Base-by-base conservation (phyloP, 176 grass and related monocot genomes). In the Neostapfia colusana region DNA sequence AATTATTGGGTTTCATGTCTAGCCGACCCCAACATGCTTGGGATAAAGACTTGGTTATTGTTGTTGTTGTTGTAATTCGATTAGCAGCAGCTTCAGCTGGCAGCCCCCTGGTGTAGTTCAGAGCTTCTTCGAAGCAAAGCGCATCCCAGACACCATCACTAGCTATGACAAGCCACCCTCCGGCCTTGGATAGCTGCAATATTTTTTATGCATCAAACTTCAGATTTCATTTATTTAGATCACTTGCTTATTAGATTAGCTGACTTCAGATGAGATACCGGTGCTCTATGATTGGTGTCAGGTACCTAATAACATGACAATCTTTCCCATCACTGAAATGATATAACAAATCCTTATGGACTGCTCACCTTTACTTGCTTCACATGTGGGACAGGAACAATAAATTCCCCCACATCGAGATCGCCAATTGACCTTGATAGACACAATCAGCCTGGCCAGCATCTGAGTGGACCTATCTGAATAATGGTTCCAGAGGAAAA, bases 391-490 rank as follows among this genome's bases (percentile, higher is more conserved):
- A 98, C 85, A 84, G 95, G 91, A 74, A 99, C 91, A 73, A 99
- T 95, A 82, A 85, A 99, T 77, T 95, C 91, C 56, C 95, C 95
- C 50, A 99, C 95, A 58, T 99, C 95, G 40, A 84, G 59, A 78
- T 99, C 95, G 51, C 95, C 95, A 46, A 99, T 99, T 84, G 95
- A 95, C 86, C 95, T 99, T 86, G 95, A 99, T 45, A 99, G 48
- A 76, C 95, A 99, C 77, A 99, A 87, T n/a, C 95, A 89, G 4
- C 95, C 95, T 70, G 95, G 95, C 95, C 95, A 99, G 83, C 95
- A 99, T 88, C 95, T 94, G 75, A 99, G 90, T 27, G 95, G 95
- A 64, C 95, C 95, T 50, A 99, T 86, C 95, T 99, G 83, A 75
- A 83, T 34, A 90, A 75, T 67, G 63, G 56, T 74, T 74, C 9